These are phyloP conservation scores for Albizia julibrissin DNA, from an alignment of 306 rosid genomes.

Conservation along the genomic window DNA sequence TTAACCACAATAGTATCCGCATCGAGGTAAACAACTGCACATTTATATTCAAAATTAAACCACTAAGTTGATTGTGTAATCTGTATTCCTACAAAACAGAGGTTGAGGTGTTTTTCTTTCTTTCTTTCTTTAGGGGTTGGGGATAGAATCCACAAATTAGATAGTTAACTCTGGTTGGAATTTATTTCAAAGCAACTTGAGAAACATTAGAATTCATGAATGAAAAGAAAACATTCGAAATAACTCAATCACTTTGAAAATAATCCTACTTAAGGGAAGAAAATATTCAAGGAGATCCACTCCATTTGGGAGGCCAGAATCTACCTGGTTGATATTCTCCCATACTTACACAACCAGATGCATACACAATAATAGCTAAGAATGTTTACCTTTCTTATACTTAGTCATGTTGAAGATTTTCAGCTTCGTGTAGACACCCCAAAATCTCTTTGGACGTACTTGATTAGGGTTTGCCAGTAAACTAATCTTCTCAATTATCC, in stretches of 20 bases:
- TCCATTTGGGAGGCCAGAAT: constrained; percentile 25
- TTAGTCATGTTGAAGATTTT: constrained; percentile 94
- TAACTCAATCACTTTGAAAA: not conserved
- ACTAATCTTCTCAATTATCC: constrained; percentile 90
- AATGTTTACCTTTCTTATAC: constrained; percentile 74
- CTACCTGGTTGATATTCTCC: constrained; percentile 11
- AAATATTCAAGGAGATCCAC: not conserved
- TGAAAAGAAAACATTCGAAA: not conserved
- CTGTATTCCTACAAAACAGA: not conserved
- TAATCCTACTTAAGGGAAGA: not conserved
- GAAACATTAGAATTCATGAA: not conserved
- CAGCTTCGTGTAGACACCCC: constrained; percentile 99
- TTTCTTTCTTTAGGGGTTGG: not conserved
- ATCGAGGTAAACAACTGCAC: constrained; percentile 96
- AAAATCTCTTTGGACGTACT: constrained; percentile 87
- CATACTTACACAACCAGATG: constrained; percentile 18
- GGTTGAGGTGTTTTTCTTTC: not conserved
- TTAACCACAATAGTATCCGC: constrained; percentile 94
- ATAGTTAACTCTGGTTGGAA: not conserved
- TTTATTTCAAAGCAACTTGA: constrained; percentile 8
- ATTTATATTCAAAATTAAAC: constrained; percentile 29
- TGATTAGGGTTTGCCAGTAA: constrained; percentile 94
- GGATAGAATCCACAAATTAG: not conserved
- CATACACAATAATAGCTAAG: constrained; percentile 5
- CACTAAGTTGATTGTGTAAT: constrained; percentile 13